Evolutionary conservation across 805 yeast species (phyloP), one percentile per base, ranked within the genome.

Genomic region (Kuraishia molischiana): DNA sequence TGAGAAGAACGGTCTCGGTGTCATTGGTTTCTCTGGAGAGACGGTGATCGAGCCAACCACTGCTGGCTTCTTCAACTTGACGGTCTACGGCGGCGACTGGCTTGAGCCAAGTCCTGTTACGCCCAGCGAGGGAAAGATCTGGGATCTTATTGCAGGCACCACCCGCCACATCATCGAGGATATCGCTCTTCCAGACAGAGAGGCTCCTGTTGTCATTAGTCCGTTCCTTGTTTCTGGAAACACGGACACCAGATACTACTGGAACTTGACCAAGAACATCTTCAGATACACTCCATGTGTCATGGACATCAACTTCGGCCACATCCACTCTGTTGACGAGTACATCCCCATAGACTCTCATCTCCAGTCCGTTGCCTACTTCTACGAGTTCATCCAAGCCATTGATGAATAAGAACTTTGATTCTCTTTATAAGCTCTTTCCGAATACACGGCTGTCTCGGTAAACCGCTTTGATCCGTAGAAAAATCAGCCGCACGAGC

Each of bases 311-410:
- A 24, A 45, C 24, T 61, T 58, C 28, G 53, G 53, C 32, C 57
- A 64, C 32, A 57, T 66, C 24, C 89, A 81, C 56, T 72, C 81
- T 20, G 79, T 79, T 15, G 69, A 79, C 50, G 89, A 81, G 51
- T 66, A 61, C 45, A 52, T 75, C 26, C 53, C 59, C 9, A 56
- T 75, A 44, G 68, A 67, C 38, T 59, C 65, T 29, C 87, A 80
- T 52, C 53, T 81, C 44, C 72, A 73, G 39, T 56, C 70, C 19
- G 58, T 72, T 29, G 77, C 73, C 0, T 76, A 74, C 53, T 61
- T 67, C 46, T 74, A 72, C 47, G 69, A 69, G 43, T 74, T 69
- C 43, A 54, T 71, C 24, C 51, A 49, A 31, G 38, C 44, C 20
- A 48, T 47, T 17, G 39, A 40, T 32, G 51, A 47, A 20, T 32